Evolutionary conservation across 495 filamentous ascomycete genomes (phyloP).

Genomic region (Clavariopsis aquatica): DNA sequence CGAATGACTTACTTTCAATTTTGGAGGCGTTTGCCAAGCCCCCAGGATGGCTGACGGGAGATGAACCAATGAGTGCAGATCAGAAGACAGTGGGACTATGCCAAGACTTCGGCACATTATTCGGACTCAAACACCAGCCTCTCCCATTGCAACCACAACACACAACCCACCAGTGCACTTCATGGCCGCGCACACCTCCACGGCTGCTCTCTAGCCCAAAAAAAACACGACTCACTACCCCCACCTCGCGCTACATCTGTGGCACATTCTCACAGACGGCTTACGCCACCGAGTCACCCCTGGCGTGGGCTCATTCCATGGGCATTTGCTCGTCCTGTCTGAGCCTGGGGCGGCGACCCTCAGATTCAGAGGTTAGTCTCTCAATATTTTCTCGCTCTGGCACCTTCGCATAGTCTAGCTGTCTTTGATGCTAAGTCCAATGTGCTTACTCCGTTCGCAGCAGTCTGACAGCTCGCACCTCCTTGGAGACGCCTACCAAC

Average conservation of each 20-base stretch:
- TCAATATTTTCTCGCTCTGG: not conserved
- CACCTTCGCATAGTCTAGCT: not conserved
- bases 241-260: not conserved
- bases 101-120: not conserved
- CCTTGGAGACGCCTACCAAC: slow-evolving; percentile 40
- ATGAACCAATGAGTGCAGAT: not conserved
- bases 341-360: slow-evolving; percentile 43
- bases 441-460: slow-evolving; percentile 34
- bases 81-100: not conserved
- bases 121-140: not conserved
- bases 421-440: not conserved
- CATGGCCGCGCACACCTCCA: not conserved
- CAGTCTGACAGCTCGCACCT: slow-evolving; percentile 44
- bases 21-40: too few species aligned
- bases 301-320: slow-evolving; percentile 36
- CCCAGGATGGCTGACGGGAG: too few species aligned
- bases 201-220: not conserved
- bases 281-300: not conserved
- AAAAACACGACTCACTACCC: not conserved
- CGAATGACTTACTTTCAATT: too few species aligned
- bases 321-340: slow-evolving; percentile 47
- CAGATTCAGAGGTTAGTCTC: slow-evolving; percentile 40
- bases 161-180: not conserved
- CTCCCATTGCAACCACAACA: not conserved
- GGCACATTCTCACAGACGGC: slow-evolving; percentile 3